Conservation (phyloP, 495 filamentous ascomycete genomes). For the Aspergillus haitiensis region DNA sequence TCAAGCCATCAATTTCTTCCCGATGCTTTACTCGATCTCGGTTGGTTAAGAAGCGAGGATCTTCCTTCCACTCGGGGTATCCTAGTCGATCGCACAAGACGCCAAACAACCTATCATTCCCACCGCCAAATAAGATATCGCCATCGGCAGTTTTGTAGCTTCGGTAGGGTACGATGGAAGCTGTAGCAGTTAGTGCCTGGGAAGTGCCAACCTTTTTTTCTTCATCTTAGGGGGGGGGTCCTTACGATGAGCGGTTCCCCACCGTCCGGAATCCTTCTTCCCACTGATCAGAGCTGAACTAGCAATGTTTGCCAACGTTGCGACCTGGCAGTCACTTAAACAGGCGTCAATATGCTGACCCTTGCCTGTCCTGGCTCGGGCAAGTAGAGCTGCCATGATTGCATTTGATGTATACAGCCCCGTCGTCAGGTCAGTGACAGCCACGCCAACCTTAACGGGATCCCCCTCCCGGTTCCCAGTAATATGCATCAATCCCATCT, state of each 20-base stretch:
- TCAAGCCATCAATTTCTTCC: constrained; percentile 68
- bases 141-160: constrained; percentile 92
- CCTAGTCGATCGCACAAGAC: constrained; percentile 79
- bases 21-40: constrained; percentile 79
- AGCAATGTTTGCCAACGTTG: constrained; percentile 88
- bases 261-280: constrained; percentile 80
- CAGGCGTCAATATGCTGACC: constrained; percentile 94
- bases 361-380: constrained; percentile 62
- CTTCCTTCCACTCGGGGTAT: constrained; percentile 74
- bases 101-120: constrained; percentile 89
- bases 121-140: constrained; percentile 87
- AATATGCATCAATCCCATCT: constrained; percentile 98
- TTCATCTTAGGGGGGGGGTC: constrained; percentile 16
- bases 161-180: constrained; percentile 93
- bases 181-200: constrained; percentile 42
- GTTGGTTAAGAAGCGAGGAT: constrained; percentile 76
- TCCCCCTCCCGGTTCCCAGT: constrained; percentile 84
- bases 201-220: no score
- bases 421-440: constrained; percentile 93
- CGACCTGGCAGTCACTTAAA: constrained; percentile 91
- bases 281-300: constrained; percentile 90
- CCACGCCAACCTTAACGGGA: constrained; percentile 95
- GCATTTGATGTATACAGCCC: constrained; percentile 96
- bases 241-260: constrained; percentile 95
- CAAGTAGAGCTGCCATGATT: constrained; percentile 90